Evolutionary conservation across 345 rosid species (phyloP), one percentile per base, ranked within the genome.

Genomic region (Kandelia obovata): DNA sequence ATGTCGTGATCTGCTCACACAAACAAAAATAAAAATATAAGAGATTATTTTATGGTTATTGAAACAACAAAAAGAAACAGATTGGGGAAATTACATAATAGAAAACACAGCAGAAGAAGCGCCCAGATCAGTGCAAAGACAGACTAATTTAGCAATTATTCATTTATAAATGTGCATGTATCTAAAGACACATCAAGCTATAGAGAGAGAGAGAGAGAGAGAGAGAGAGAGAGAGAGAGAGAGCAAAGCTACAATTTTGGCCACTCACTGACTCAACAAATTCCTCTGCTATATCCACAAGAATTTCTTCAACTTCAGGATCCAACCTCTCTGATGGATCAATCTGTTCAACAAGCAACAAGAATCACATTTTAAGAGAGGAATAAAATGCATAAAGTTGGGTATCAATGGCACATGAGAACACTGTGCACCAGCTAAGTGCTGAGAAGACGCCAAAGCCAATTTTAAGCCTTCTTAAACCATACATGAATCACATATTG

Each of bases 251-350:
- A 52, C 67, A 53, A 70, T 21, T 25, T 56, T 56, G 16, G 59
- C 72, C 37, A 81, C 97, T 91, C 75, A 95, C 99, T 51, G 96
- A 88, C 52, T 90, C 97, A 31, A 95, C 88, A 83, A 95, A 92
- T 64, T 92, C 99, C 75, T 95, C 99, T 13, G 97, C 96, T 79
- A 92, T 86, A 75, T 95, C 97, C 56, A 81, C 84, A 79, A 95
- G 97, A 77, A 90, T 83, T 73, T 90, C 93, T 86, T 88, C 97
- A 82, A 95, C 97, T 67, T 92, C 97, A 53, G 92, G 88, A 71
- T 92, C 97, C 85, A 95, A 80, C 77, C 74, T 89, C 87, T 88
- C 99, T 55, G 85, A 81, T 32, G 99, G 96, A 71, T 85, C 99
- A 81, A 95, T 86, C 99, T 95, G 82, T 66, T 65, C 20, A 73